A percentile compares a stretch with the other conserved stretches of the same genome.
phyloP scores from a whole-genome alignment of 352 stramenopile species.

The Phytopythium vexans region DNA sequence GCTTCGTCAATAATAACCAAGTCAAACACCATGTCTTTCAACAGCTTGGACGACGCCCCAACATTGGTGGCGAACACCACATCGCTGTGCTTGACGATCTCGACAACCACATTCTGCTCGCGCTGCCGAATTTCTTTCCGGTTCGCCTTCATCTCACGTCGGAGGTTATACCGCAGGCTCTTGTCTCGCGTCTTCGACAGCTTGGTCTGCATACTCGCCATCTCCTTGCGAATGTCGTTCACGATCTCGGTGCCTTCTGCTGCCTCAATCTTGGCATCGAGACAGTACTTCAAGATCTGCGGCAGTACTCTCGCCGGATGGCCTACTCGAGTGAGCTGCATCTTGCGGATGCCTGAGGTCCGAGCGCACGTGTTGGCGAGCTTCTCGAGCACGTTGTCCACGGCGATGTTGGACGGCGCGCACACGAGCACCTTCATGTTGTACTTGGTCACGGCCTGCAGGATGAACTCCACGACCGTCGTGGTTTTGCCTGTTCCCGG shows the following conservation, averaged over 20 bases:
- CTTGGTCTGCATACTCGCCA: conserved; percentile 58
- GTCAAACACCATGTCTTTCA: conserved; percentile 92
- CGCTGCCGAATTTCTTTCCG: conserved; percentile 93
- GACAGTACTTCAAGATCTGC: conserved; percentile 89
- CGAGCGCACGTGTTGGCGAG: conserved; percentile 48
- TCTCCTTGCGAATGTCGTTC: conserved; percentile 92
- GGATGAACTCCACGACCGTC: conserved; percentile 96
- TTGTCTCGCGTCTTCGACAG: conserved; percentile 60
- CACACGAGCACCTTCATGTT: conserved; percentile 93
- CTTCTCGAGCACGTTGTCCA: conserved; percentile 98
- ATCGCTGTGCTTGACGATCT: conserved; percentile 90
- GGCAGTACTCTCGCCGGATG: conserved; percentile 94
- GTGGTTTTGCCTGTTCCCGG: conserved; percentile 97
- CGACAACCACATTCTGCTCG: conserved; percentile 91
- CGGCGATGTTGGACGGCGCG: conserved; percentile 97
- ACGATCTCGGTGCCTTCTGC: conserved; percentile 96
- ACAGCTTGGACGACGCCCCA: conserved; percentile 88
- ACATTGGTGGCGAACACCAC: conserved; percentile 97
- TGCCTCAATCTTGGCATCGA: conserved; percentile 91
- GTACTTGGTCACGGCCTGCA: conserved; percentile 85
- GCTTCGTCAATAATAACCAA: conserved; percentile 97
- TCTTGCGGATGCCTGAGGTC: conserved; percentile 18
- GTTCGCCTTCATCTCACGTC: conserved; percentile 87
- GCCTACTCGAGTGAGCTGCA: conserved; percentile 80
- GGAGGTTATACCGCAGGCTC: conserved; percentile 36